Percentiles rank a stretch among this genome's conserved stretches.
These are phyloP conservation scores for Groenewaldozyma sp. DNA, from an alignment of 1,139 yeast genomes.

Conservation along the genomic window DNA sequence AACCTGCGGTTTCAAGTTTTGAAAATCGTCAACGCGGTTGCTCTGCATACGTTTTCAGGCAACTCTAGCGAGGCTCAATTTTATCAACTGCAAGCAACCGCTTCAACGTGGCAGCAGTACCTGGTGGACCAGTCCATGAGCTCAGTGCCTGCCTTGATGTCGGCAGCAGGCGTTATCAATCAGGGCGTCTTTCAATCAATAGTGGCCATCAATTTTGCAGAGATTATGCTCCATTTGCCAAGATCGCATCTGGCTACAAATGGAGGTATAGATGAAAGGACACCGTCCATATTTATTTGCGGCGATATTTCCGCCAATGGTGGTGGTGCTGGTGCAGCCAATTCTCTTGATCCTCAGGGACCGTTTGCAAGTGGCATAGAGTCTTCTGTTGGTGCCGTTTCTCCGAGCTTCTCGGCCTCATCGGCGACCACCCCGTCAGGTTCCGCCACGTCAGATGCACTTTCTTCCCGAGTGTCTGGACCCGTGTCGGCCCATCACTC, in stretches of 20 bases:
- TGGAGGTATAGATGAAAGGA: not conserved
- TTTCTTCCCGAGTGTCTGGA: too few relatives aligned
- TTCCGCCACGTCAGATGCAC: not conserved
- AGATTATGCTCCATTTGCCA: slow-evolving; percentile 1
- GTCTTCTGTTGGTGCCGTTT: too few relatives aligned
- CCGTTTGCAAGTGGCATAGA: not conserved
- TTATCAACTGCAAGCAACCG: not conserved
- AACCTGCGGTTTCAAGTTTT: not conserved
- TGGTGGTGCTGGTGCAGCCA: not conserved
- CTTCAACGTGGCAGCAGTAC: slow-evolving; percentile 2
- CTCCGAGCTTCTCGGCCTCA: too few relatives aligned
- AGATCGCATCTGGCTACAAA: not conserved
- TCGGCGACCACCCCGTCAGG: not conserved
- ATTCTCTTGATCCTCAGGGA: not conserved
- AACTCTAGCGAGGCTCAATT: not conserved
- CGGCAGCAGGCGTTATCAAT: not conserved
- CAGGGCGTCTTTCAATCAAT: slow-evolving; percentile 1
- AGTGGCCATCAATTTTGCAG: slow-evolving; percentile 1
- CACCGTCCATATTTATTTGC: not conserved
- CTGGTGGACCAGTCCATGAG: not conserved
- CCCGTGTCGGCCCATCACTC: too few relatives aligned
- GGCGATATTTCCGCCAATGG: not conserved
- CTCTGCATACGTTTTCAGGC: not conserved
- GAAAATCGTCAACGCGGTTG: not conserved
- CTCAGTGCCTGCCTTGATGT: not conserved